phyloP scores from a whole-genome alignment of 2,329 filamentous ascomycete species.

The Beauveria bassiana region DNA sequence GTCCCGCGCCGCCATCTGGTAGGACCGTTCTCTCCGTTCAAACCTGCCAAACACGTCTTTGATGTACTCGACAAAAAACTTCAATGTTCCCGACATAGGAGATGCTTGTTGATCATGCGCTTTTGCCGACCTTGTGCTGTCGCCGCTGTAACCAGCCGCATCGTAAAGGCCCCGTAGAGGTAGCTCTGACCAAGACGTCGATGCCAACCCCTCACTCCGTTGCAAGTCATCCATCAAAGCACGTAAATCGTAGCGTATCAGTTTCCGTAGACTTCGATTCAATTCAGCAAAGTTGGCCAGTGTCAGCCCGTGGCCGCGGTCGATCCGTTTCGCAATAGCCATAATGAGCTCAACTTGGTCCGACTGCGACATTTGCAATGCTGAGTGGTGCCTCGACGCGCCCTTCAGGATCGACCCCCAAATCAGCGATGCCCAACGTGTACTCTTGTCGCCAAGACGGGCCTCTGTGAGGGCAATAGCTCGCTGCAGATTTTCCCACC shows the following conservation, averaged over 20 bases:
- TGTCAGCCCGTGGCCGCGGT: constrained; percentile 18
- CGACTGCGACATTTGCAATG: constrained; percentile 20
- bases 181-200: not conserved
- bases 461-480: constrained; percentile 23
- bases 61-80: not conserved
- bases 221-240: not conserved
- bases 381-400: constrained; percentile 22
- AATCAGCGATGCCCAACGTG: constrained; percentile 22
- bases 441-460: constrained; percentile 18
- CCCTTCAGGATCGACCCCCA: constrained; percentile 29
- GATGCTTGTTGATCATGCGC: not conserved
- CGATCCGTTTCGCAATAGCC: constrained; percentile 22
- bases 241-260: constrained; percentile 15
- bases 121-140: not conserved
- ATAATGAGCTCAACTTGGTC: constrained; percentile 24
- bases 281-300: constrained; percentile 19
- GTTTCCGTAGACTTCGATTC: constrained; percentile 19
- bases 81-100: not conserved
- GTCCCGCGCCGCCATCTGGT: constrained; percentile 14
- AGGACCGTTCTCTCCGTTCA: not conserved
- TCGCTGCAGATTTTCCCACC: constrained; percentile 22
- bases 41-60: constrained; percentile 3
- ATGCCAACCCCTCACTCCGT: not conserved
- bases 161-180: not conserved
- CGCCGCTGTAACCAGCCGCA: not conserved